A percentile compares a stretch with the other conserved stretches of the same genome.
phyloP scores from a whole-genome alignment of 2,329 filamentous ascomycete genomes.

The Didymella glomerata region DNA sequence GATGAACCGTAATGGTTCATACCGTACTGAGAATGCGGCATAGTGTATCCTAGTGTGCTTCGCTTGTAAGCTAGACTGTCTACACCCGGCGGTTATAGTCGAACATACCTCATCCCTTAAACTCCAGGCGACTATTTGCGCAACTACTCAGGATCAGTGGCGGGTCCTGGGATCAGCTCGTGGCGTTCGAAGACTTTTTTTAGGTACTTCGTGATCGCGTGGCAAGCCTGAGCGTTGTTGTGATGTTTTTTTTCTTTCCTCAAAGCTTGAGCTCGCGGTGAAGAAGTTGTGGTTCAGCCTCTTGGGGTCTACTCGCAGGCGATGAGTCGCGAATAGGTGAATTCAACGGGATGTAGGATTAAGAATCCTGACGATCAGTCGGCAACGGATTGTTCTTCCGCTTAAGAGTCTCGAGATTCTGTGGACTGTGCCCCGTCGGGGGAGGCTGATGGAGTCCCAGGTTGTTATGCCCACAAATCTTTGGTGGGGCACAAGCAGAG shows the following conservation, averaged over 20 bases:
- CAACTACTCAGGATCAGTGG: conserved; percentile 24
- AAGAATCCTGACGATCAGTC: conserved; percentile 21
- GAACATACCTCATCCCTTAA: conserved; percentile 52
- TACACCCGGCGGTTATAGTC: background rate
- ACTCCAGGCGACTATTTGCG: conserved; percentile 35
- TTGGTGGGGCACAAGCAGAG: conserved; percentile 39
- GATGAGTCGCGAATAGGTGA: background rate
- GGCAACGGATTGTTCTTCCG: conserved; percentile 13
- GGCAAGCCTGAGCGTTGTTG: background rate
- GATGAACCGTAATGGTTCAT: conserved; percentile 49
- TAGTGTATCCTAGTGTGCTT: conserved; percentile 53
- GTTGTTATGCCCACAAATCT: conserved; percentile 41
- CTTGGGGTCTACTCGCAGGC: background rate
- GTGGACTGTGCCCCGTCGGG: conserved; percentile 22
- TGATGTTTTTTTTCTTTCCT: background rate
- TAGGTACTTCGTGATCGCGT: conserved; percentile 20
- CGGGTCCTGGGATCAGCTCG: background rate
- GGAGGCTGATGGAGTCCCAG: conserved; percentile 35
- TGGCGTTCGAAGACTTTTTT: conserved; percentile 18
- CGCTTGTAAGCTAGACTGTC: conserved; percentile 25
- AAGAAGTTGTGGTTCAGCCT: background rate
- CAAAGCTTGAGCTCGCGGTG: background rate
- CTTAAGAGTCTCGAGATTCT: conserved; percentile 18
- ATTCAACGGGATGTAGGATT: conserved; percentile 21
- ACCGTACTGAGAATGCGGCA: conserved; percentile 52